A percentile compares a stretch with the other conserved stretches of the same genome.
Evolutionary conservation across 371 early-diverging fungal genomes (phyloP).

Genomic region (Chytridium lagenaria): DNA sequence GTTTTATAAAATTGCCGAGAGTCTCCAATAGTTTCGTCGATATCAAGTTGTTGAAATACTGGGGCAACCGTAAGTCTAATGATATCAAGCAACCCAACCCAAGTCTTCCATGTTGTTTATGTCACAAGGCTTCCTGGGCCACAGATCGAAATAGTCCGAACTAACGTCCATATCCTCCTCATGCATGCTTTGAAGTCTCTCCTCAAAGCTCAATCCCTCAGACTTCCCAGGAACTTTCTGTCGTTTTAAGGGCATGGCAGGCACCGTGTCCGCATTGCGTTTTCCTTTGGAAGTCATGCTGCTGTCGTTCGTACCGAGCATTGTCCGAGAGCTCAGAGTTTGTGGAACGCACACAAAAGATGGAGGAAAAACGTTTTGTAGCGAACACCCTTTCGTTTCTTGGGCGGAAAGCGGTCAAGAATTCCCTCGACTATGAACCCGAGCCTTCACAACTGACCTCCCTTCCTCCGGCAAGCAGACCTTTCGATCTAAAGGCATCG

Average conservation of each 20-base stretch:
- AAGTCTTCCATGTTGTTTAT: conserved; percentile 3
- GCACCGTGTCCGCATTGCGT: not conserved
- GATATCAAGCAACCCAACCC: conserved; percentile 11
- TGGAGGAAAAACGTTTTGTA: not conserved
- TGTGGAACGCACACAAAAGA: conserved; percentile 1
- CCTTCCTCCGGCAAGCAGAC: conserved; percentile 11
- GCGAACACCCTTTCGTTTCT: not conserved
- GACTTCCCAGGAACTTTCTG: not conserved
- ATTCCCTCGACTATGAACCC: not conserved
- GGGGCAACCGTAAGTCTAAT: not conserved
- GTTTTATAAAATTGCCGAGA: conserved; percentile 36
- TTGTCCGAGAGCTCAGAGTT: not conserved
- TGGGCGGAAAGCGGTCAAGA: conserved; percentile 3
- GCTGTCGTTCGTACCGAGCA: no score
- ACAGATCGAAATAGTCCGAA: conserved; percentile 29
- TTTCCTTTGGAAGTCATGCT: not conserved
- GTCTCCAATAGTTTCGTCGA: conserved; percentile 69
- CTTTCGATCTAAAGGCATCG: conserved; percentile 20
- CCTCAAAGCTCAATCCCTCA: not conserved
- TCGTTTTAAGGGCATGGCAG: not conserved
- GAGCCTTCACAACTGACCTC: not conserved
- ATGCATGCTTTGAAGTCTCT: conserved; percentile 3
- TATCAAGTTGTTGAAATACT: conserved; percentile 95
- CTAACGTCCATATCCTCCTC: not conserved
- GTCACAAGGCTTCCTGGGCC: conserved; percentile 28